These are phyloP conservation scores for Paraphoma chrysanthemicola DNA, from an alignment of 2,329 filamentous ascomycete genomes.

Conservation along the genomic window DNA sequence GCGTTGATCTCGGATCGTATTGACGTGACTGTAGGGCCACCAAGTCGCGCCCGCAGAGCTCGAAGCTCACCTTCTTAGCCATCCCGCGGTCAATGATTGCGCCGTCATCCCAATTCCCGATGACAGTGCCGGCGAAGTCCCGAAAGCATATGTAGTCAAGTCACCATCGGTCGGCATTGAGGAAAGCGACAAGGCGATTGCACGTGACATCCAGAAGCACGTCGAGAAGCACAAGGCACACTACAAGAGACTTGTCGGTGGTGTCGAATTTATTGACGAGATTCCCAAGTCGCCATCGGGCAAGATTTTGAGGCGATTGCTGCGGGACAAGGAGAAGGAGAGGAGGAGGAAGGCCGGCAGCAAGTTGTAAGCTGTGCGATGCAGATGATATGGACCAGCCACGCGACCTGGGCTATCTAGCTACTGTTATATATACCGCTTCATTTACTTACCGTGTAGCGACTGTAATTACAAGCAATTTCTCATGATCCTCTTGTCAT, in stretches of 20 bases:
- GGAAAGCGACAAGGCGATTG: conserved; percentile 56
- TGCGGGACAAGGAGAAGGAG: conserved; percentile 78
- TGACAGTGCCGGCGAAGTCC: conserved; percentile 66
- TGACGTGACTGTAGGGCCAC: conserved; percentile 62
- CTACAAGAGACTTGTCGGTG: conserved; percentile 67
- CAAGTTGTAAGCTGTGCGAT: conserved; percentile 1
- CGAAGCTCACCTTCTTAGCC: conserved; percentile 78
- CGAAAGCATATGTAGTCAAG: conserved; percentile 70
- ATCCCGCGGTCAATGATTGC: conserved; percentile 77
- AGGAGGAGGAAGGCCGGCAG: conserved; percentile 59
- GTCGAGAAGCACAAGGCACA: conserved; percentile 67
- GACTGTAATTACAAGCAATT: too few species aligned
- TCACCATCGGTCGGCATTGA: conserved; percentile 53
- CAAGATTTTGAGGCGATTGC: conserved; percentile 67
- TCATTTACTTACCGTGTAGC: too few species aligned
- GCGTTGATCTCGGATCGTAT: neutral
- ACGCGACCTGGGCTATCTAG: too few species aligned
- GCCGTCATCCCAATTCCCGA: conserved; percentile 78
- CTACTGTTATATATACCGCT: too few species aligned
- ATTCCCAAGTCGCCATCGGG: conserved; percentile 69
- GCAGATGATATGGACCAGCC: neutral
- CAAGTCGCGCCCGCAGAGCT: conserved; percentile 87
- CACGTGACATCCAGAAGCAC: conserved; percentile 61
- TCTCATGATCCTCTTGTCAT: too few species aligned
- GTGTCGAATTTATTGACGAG: conserved; percentile 55